These are phyloP conservation scores for Leccinum griseonigrum DNA, from an alignment of 1,284 basidiomycete species.

Conservation along the genomic window DNA sequence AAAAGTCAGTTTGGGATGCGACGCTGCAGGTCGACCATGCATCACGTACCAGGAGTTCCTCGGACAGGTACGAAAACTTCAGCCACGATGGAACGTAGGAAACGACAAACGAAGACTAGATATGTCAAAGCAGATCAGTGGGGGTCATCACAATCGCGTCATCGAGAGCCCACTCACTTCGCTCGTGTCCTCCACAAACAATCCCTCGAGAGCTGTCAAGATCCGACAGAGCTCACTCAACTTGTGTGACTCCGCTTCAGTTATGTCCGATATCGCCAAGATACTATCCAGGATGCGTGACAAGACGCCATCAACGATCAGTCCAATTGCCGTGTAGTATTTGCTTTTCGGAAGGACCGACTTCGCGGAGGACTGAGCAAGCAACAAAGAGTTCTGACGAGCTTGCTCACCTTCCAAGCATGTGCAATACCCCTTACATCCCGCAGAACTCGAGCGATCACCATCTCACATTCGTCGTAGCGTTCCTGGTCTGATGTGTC, in stretches of 20 bases:
- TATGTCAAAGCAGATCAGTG: slow-evolving; percentile 5
- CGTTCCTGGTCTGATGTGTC: slow-evolving; percentile 74
- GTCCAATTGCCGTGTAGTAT: slow-evolving; percentile 71
- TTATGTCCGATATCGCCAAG: slow-evolving; percentile 83
- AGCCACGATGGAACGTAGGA: slow-evolving; percentile 90
- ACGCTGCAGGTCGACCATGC: not conserved
- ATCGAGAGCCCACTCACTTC: slow-evolving; percentile 40
- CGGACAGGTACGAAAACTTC: slow-evolving; percentile 87
- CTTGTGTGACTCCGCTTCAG: slow-evolving; percentile 84
- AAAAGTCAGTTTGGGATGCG: slow-evolving; percentile 3
- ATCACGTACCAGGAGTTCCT: slow-evolving; percentile 73
- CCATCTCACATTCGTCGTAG: slow-evolving; percentile 75
- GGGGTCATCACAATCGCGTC: not conserved
- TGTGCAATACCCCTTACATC: slow-evolving; percentile 65
- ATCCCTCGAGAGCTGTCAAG: slow-evolving; percentile 73
- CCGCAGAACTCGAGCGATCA: slow-evolving; percentile 65
- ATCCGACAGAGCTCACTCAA: slow-evolving; percentile 82
- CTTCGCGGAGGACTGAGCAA: slow-evolving; percentile 35
- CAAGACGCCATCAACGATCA: slow-evolving; percentile 72
- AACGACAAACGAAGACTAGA: slow-evolving; percentile 65
- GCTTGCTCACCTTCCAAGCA: slow-evolving; percentile 66
- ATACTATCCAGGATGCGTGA: slow-evolving; percentile 72
- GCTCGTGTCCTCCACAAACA: slow-evolving; percentile 70
- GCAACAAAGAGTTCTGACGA: not conserved
- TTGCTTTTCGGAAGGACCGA: slow-evolving; percentile 58